Conservation (phyloP, 257 asterid genomes). For the Cordia subcordata region DNA sequence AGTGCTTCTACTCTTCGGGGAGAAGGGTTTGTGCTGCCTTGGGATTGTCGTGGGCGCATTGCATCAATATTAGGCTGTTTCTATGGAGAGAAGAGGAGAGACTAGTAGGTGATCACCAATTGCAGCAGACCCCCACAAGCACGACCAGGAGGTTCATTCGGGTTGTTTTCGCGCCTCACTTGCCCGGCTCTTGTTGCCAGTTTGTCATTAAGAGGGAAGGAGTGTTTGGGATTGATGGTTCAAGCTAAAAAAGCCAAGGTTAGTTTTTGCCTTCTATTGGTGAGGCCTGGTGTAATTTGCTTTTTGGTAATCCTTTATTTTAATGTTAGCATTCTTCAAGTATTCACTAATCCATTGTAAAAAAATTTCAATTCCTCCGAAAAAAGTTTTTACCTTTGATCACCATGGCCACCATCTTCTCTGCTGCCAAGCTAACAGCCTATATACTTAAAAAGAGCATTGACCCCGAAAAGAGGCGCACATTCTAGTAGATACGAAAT, state of each 20-base stretch:
- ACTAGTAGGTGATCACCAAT: constrained; percentile 28
- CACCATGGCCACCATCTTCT: no score
- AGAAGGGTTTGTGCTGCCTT: constrained; percentile 73
- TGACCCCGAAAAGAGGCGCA: no score
- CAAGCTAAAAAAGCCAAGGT: neutral
- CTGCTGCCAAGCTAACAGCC: no score
- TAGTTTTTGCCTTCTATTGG: no score
- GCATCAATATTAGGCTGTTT: constrained; percentile 77
- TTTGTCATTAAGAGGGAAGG: constrained; percentile 67
- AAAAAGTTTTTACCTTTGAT: no score
- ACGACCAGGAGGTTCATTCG: constrained; percentile 54
- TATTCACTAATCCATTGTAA: no score
- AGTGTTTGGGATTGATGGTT: constrained; percentile 45
- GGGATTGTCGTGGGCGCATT: constrained; percentile 93
- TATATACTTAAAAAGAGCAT: no score
- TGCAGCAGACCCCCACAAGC: constrained; percentile 9
- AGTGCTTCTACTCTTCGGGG: constrained; percentile 53
- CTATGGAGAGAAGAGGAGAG: constrained; percentile 65
- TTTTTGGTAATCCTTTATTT: no score
- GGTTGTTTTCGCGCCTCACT: constrained; percentile 82
- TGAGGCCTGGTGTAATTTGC: no score
- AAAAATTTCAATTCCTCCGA: no score
- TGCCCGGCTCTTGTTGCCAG: constrained; percentile 66
- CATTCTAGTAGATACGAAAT: no score
- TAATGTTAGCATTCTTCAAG: no score